Conservation (phyloP, 176 grass and related monocot species). For the Oryza meyeriana region DNA sequence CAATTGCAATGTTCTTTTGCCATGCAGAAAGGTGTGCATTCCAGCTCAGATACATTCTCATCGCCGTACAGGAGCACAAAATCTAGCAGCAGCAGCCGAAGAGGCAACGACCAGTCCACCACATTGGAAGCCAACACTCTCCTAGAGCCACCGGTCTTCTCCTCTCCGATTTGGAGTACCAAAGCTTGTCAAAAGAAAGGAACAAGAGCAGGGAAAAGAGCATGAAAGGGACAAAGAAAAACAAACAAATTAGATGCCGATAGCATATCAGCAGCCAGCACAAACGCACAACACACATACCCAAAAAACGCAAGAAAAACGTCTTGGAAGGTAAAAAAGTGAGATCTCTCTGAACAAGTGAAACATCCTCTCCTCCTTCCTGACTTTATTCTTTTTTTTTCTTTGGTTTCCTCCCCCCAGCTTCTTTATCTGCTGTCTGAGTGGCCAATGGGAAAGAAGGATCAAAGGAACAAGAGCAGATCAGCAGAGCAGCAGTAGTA, state of each 20-base stretch:
- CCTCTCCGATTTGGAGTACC: conserved; percentile 3
- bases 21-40: conserved; percentile 8
- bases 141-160: conserved; percentile 7
- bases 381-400: conserved; percentile 27
- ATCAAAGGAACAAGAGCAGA: background rate
- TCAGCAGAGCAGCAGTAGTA: background rate
- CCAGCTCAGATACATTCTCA: conserved; percentile 15
- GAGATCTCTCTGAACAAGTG: conserved; percentile 28
- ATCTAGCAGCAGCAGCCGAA: conserved; percentile 32
- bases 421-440: conserved; percentile 2
- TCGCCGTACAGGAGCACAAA: conserved; percentile 32
- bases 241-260: conserved; percentile 35
- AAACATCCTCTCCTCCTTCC: conserved; percentile 18
- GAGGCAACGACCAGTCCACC: conserved; percentile 30
- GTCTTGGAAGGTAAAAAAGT: conserved; percentile 38
- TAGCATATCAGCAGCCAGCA: conserved; percentile 11
- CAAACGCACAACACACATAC: too few relatives aligned
- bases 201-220: background rate
- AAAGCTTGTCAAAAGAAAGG: conserved; percentile 48
- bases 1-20: background rate
- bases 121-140: background rate
- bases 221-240: conserved; percentile 28
- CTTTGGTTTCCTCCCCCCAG: conserved; percentile 11
- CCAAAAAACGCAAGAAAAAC: conserved; percentile 30
- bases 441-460: background rate